phyloP scores from a whole-genome alignment of 768 basidiomycete species.

The Collybia sp. region DNA sequence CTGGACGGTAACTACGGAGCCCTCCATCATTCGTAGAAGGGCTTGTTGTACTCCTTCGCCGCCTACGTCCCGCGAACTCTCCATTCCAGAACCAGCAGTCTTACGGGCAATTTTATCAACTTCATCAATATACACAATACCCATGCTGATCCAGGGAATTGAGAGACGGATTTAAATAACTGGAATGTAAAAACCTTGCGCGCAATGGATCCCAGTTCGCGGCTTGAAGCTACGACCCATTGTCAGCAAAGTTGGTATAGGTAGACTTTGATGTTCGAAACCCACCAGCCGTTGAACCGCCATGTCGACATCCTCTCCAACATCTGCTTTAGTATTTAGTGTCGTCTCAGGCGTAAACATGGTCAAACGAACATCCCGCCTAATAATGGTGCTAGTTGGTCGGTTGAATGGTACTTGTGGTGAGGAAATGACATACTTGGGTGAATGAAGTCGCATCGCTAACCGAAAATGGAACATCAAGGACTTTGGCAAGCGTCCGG shows the following conservation, averaged over 20 bases:
- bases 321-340: slow-evolving; percentile 48
- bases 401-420: no score
- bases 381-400: slow-evolving; percentile 18
- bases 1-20: slow-evolving; percentile 77
- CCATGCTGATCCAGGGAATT: slow-evolving; percentile 49
- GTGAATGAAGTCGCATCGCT: slow-evolving; percentile 95
- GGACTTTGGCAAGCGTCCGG: slow-evolving; percentile 83
- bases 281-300: slow-evolving; percentile 79
- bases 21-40: slow-evolving; percentile 91
- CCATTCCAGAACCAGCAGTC: slow-evolving; percentile 45
- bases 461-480: slow-evolving; percentile 93
- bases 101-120: slow-evolving; percentile 88
- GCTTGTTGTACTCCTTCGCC: slow-evolving; percentile 97
- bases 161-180: not conserved
- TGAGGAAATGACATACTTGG: slow-evolving; percentile 42
- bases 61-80: slow-evolving; percentile 82
- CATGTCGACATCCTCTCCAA: slow-evolving; percentile 96
- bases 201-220: slow-evolving; percentile 85
- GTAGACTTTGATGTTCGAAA: not conserved
- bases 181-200: slow-evolving; percentile 54
- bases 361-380: slow-evolving; percentile 62
- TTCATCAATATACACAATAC: slow-evolving; percentile 96
- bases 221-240: slow-evolving; percentile 63
- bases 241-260: not conserved
- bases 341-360: slow-evolving; percentile 2